Evolutionary conservation across 1,139 yeast genomes (phyloP).

Genomic region (Meyerozyma guilliermondii): DNA sequence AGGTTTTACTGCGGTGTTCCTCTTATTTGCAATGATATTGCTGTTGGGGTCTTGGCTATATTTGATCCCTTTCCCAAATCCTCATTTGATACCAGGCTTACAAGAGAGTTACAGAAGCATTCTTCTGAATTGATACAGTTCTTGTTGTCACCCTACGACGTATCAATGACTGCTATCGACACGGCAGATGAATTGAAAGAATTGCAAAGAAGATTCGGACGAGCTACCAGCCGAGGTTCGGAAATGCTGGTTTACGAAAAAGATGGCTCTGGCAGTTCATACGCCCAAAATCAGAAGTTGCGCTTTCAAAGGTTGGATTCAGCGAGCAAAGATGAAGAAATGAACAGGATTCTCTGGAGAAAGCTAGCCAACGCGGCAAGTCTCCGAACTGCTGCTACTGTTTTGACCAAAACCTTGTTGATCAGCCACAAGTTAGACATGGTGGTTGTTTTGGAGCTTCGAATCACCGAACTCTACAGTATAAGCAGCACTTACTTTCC

Average conservation of each 20-base stretch:
- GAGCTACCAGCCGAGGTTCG: constrained; percentile 46
- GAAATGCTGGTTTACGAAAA: constrained; percentile 46
- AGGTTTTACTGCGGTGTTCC: constrained; percentile 65
- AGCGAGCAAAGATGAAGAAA: constrained; percentile 10
- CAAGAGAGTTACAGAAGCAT: constrained; percentile 28
- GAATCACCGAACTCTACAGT: constrained; percentile 43
- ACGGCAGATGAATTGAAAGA: constrained; percentile 19
- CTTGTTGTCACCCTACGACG: constrained; percentile 30
- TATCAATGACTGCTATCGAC: constrained; percentile 7
- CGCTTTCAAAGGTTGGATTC: constrained; percentile 27
- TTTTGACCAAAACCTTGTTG: constrained; percentile 37
- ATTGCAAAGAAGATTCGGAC: constrained; percentile 36
- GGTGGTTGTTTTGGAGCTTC: constrained; percentile 54
- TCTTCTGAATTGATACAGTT: constrained; percentile 41
- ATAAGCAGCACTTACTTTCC: constrained; percentile 41
- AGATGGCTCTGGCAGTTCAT: constrained; percentile 60
- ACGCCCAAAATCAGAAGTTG: constrained; percentile 42
- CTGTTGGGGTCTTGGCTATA: constrained; percentile 57
- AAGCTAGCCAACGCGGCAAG: constrained; percentile 36
- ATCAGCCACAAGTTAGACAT: constrained; percentile 38
- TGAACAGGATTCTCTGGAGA: constrained; percentile 28
- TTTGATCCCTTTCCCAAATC: constrained; percentile 47
- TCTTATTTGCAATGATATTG: constrained; percentile 27
- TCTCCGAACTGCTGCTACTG: constrained; percentile 37
- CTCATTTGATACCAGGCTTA: constrained; percentile 29